Conservation (phyloP, 1,139 yeast species). For the Diutina rugosa region DNA sequence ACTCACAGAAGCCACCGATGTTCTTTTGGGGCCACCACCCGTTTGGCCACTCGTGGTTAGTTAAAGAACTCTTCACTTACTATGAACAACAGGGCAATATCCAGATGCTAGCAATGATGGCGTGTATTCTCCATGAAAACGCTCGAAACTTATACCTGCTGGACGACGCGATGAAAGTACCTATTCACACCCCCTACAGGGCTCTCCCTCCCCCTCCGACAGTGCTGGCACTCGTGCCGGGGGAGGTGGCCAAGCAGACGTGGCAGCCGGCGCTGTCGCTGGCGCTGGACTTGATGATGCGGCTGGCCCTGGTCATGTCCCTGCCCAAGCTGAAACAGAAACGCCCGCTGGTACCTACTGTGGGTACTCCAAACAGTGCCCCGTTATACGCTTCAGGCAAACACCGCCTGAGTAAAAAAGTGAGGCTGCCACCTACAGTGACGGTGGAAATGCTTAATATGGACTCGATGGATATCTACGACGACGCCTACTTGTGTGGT, state of each 20-base stretch:
- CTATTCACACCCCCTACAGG: slow-evolving; percentile 36
- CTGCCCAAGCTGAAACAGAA: neutral
- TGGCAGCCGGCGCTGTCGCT: neutral
- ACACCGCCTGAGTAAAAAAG: neutral
- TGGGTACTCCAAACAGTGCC: neutral
- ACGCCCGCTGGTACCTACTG: neutral
- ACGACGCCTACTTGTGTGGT: slow-evolving; percentile 30
- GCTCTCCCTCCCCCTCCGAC: slow-evolving; percentile 6
- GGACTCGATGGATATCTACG: slow-evolving; percentile 41
- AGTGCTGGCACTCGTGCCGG: neutral
- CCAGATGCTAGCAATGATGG: slow-evolving; percentile 85
- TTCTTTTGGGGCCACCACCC: slow-evolving; percentile 78
- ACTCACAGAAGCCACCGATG: neutral
- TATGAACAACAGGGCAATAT: slow-evolving; percentile 56
- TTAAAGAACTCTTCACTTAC: slow-evolving; percentile 47
- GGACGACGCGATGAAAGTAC: slow-evolving; percentile 11
- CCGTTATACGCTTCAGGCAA: neutral
- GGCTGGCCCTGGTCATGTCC: neutral
- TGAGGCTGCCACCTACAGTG: slow-evolving; percentile 22
- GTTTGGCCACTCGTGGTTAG: slow-evolving; percentile 62
- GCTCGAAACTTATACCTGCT: neutral
- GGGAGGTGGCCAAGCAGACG: neutral
- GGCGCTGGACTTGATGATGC: neutral
- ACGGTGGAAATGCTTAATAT: slow-evolving; percentile 43
- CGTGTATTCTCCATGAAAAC: slow-evolving; percentile 39